A percentile compares a stretch with the other conserved stretches of the same genome.
These are phyloP conservation scores for Pyracantha coccinea DNA, from an alignment of 331 rosid genomes.

Conservation along the genomic window DNA sequence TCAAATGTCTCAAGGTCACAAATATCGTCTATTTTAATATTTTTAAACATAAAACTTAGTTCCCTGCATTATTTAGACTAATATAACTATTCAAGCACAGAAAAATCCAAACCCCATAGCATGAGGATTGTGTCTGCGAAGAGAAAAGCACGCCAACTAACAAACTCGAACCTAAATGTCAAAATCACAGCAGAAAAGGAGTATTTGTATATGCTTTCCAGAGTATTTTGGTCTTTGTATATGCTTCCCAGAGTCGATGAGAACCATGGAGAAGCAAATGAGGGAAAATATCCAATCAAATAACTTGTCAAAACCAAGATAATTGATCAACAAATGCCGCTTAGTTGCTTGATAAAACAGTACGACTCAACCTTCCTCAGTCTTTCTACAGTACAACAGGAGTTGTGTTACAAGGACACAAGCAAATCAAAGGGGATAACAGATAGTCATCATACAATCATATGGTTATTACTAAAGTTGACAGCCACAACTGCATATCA, in stretches of 20 bases:
- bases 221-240: neutral
- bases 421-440: too few species aligned
- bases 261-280: neutral
- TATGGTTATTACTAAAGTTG: too few species aligned
- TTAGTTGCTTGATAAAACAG: too few species aligned
- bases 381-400: too few species aligned
- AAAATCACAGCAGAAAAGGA: constrained; percentile 4
- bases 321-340: too few species aligned
- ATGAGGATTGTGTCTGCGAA: neutral
- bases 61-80: neutral
- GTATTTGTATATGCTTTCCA: neutral
- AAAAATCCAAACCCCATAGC: neutral
- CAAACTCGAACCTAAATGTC: neutral
- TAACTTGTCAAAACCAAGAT: neutral
- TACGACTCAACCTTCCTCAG: too few species aligned
- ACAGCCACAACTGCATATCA: too few species aligned
- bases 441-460: too few species aligned
- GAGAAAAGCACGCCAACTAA: neutral
- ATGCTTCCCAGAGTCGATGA: neutral
- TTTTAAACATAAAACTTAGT: neutral
- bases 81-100: neutral
- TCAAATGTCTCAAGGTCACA: neutral
- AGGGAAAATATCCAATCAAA: neutral
- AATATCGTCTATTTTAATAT: neutral
- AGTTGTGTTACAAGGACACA: too few species aligned